phyloP scores from a whole-genome alignment of 2,329 filamentous ascomycete genomes.

The Amphichorda felina region DNA sequence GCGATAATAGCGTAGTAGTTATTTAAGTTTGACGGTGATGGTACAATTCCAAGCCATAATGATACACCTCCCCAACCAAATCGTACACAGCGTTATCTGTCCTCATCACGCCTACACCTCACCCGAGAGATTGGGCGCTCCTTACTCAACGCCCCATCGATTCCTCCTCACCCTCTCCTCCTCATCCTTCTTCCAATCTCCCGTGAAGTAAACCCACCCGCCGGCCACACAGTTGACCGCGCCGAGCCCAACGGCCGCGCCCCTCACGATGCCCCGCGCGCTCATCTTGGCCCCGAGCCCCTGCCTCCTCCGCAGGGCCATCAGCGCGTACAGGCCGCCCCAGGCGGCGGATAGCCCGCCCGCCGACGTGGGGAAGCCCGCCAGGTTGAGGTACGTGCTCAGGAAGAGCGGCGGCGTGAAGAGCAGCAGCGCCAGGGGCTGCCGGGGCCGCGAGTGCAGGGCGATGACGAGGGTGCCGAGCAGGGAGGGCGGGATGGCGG shows the following conservation, averaged over 20 bases:
- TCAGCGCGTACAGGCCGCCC: slow-evolving; percentile 44
- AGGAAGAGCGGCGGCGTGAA: slow-evolving; percentile 42
- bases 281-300: slow-evolving; percentile 21
- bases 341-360: slow-evolving; percentile 44
- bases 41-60: no score
- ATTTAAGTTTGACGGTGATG: no score
- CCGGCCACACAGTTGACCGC: slow-evolving; percentile 34
- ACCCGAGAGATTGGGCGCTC: no score
- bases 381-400: slow-evolving; percentile 46
- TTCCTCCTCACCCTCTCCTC: slow-evolving; percentile 34
- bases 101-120: no score
- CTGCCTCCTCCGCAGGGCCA: slow-evolving; percentile 34
- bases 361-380: slow-evolving; percentile 43
- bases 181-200: slow-evolving; percentile 37
- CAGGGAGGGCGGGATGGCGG: slow-evolving; percentile 39
- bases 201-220: slow-evolving; percentile 38
- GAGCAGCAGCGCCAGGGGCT: slow-evolving; percentile 37
- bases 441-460: slow-evolving; percentile 42
- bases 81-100: no score
- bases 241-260: slow-evolving; percentile 36
- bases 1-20: no score
- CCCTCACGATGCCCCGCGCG: slow-evolving; percentile 37
- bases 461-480: slow-evolving; percentile 44
- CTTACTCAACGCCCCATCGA: slow-evolving; percentile 26
- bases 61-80: no score